These are phyloP conservation scores for Taphrina flavorubra DNA, from an alignment of 1,139 yeast species.

Conservation along the genomic window DNA sequence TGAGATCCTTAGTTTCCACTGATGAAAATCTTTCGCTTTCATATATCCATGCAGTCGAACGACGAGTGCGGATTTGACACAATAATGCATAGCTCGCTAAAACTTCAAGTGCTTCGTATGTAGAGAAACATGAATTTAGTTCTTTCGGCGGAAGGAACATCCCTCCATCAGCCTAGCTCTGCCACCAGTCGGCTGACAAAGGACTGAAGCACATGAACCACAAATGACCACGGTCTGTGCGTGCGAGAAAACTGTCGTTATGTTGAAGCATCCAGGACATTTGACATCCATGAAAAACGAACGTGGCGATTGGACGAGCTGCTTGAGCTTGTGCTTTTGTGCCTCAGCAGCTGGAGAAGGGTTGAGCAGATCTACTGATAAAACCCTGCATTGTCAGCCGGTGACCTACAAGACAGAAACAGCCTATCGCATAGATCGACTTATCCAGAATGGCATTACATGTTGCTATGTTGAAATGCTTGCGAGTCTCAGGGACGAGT, in stretches of 20 bases:
- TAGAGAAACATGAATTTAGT: conserved; percentile 59
- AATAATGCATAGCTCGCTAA: conserved; percentile 27
- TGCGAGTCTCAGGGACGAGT: not conserved
- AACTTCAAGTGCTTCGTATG: conserved; percentile 26
- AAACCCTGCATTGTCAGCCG: conserved; percentile 26
- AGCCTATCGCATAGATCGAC: not conserved
- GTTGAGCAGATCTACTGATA: conserved; percentile 59
- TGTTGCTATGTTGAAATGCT: not conserved
- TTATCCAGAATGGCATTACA: not conserved
- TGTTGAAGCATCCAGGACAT: conserved; percentile 94
- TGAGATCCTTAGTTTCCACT: conserved; percentile 4
- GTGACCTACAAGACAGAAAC: not conserved
- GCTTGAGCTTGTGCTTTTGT: conserved; percentile 95
- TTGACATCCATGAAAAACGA: conserved; percentile 80
- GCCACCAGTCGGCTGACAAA: conserved; percentile 99
- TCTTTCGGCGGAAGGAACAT: conserved; percentile 93
- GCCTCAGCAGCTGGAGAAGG: conserved; percentile 97
- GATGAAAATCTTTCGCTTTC: not conserved
- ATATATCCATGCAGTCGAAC: not conserved
- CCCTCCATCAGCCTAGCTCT: conserved; percentile 99
- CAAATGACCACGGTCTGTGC: conserved; percentile 99
- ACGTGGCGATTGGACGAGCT: conserved; percentile 96
- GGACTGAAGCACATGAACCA: conserved; percentile 97
- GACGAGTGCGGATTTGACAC: conserved; percentile 12
- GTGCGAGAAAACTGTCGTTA: conserved; percentile 99